phyloP scores from a whole-genome alignment of 164 flowering plant species.

The Stephania cephalantha region DNA sequence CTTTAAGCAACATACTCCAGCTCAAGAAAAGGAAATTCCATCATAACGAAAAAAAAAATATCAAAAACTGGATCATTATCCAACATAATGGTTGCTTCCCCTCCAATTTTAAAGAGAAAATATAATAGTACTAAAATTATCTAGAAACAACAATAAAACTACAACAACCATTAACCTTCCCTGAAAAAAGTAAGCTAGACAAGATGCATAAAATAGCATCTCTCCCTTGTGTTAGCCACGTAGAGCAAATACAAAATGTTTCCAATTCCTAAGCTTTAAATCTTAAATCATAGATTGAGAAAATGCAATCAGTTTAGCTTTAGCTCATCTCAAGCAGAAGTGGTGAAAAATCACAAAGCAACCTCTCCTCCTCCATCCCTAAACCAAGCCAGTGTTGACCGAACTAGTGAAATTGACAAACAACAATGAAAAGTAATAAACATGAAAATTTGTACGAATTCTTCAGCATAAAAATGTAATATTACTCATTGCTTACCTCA shows the following conservation, averaged over 20 bases:
- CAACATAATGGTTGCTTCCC: background rate
- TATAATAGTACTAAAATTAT: too few relatives aligned
- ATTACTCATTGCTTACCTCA: slow-evolving; percentile 15
- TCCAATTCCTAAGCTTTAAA: too few relatives aligned
- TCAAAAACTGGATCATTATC: background rate
- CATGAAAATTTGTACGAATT: background rate
- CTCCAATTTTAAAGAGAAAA: background rate
- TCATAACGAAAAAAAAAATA: background rate
- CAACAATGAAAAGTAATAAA: background rate
- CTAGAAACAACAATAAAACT: too few relatives aligned
- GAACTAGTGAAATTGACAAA: background rate
- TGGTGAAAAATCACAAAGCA: background rate
- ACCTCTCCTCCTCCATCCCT: background rate
- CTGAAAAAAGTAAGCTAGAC: too few relatives aligned
- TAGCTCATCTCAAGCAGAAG: too few relatives aligned
- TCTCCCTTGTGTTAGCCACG: too few relatives aligned
- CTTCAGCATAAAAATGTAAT: background rate
- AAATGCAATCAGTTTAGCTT: too few relatives aligned
- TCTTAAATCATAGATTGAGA: too few relatives aligned
- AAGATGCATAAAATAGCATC: too few relatives aligned
- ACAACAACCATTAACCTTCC: too few relatives aligned
- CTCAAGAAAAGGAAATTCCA: background rate
- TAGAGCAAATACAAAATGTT: too few relatives aligned
- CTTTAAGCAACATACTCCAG: background rate
- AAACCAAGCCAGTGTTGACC: background rate